Conservation (phyloP, 345 rosid genomes). For the Erysimum cheiranthoides region DNA sequence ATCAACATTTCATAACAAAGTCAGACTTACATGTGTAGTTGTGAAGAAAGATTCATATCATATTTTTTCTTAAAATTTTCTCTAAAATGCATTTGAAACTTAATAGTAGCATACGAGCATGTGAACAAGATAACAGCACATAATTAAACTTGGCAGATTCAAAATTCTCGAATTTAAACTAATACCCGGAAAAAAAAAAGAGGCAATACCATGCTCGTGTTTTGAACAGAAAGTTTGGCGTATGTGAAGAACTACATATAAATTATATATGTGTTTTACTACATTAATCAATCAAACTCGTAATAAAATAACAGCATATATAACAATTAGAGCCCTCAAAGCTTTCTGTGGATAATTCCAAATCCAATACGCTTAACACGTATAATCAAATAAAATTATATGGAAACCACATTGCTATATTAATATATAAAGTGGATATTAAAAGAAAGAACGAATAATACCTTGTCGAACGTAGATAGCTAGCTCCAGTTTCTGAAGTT, state of each 20-base stretch:
- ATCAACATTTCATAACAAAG: background rate
- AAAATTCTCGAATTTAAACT: no score
- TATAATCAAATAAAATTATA: background rate
- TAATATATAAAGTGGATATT: background rate
- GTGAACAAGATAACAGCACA: no score
- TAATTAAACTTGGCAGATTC: no score
- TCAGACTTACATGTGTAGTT: background rate
- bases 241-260: no score
- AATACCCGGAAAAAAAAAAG: no score
- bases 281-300: background rate
- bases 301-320: background rate
- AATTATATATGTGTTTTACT: background rate
- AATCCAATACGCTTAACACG: background rate
- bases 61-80: background rate
- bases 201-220: no score
- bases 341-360: background rate
- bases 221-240: no score
- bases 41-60: background rate
- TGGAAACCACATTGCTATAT: conserved; percentile 11
- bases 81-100: background rate
- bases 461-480: conserved; percentile 25
- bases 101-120: no score
- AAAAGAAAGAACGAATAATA: conserved; percentile 18
- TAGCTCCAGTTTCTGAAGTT: conserved; percentile 42
- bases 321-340: conserved; percentile 1